A percentile compares a stretch with the other conserved stretches of the same genome.
phyloP scores from a whole-genome alignment of 306 rosid species.

The Quercus dentata region DNA sequence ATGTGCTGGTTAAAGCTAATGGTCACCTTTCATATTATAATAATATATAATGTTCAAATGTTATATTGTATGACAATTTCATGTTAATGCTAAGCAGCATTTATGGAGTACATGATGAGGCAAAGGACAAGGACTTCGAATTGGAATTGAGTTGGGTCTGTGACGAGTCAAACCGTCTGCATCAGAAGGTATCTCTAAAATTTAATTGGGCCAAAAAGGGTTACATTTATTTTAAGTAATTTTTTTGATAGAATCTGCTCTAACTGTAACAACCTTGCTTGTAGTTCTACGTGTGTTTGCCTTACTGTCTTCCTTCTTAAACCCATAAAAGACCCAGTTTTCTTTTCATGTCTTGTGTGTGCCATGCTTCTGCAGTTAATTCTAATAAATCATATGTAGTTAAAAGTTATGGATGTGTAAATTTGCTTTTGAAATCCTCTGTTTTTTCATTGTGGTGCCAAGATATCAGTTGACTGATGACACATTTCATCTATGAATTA shows the following conservation, averaged over 20 bases:
- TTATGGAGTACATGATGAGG: conserved; percentile 96
- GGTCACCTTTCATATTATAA: neutral
- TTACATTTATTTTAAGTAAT: neutral
- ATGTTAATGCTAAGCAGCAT: conserved; percentile 44
- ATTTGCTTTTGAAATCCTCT: neutral
- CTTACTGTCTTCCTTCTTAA: too few species aligned
- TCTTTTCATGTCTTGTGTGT: neutral
- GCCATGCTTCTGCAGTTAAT: neutral
- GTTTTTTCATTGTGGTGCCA: neutral
- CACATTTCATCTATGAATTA: neutral
- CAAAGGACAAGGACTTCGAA: conserved; percentile 94
- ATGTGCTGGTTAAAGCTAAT: neutral
- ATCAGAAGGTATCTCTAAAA: conserved; percentile 60
- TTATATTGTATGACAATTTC: neutral
- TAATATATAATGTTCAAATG: neutral
- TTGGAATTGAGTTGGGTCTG: conserved; percentile 99
- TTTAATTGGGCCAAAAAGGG: neutral
- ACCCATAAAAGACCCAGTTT: neutral
- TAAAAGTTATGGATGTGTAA: neutral
- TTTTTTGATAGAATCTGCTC: neutral
- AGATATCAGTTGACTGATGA: neutral
- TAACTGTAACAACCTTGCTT: neutral
- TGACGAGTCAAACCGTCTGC: conserved; percentile 91
- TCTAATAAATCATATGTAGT: neutral
- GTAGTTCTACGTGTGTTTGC: too few species aligned